phyloP scores from a whole-genome alignment of 1,139 yeast species.

The Oligophagozyma castellii region DNA sequence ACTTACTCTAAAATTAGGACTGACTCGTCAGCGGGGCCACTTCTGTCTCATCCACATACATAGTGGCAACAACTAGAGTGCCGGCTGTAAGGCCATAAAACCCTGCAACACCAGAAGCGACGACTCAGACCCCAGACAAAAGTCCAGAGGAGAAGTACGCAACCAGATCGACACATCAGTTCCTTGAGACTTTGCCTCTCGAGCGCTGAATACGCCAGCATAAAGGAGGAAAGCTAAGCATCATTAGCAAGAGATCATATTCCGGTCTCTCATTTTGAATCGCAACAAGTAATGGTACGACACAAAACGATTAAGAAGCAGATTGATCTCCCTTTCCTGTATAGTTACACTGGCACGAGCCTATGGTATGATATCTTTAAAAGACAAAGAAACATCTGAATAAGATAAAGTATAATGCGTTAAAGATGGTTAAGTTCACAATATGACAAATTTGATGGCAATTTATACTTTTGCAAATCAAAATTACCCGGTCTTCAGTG shows the following conservation, averaged over 20 bases:
- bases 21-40: conserved; percentile 82
- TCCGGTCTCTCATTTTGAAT: conserved; percentile 12
- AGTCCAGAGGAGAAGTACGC: conserved; percentile 32
- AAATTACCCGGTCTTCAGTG: too few relatives aligned
- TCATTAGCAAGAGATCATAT: conserved; percentile 19
- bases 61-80: conserved; percentile 22
- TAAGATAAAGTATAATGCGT: neutral
- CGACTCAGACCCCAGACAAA: conserved; percentile 44
- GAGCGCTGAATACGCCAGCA: conserved; percentile 55
- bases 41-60: conserved; percentile 44
- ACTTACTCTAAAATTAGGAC: conserved; percentile 33
- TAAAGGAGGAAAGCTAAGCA: conserved; percentile 20
- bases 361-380: conserved; percentile 23
- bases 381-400: conserved; percentile 1
- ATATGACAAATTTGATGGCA: too few relatives aligned
- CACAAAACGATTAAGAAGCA: too few relatives aligned
- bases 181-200: conserved; percentile 36
- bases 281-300: too few relatives aligned
- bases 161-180: conserved; percentile 6
- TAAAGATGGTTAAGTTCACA: neutral
- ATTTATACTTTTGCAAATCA: too few relatives aligned
- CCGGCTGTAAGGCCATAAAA: conserved; percentile 10
- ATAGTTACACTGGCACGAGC: conserved; percentile 33
- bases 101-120: conserved; percentile 16
- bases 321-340: conserved; percentile 15